phyloP scores from a whole-genome alignment of 345 rosid genomes.

The Acer yangbiense region DNA sequence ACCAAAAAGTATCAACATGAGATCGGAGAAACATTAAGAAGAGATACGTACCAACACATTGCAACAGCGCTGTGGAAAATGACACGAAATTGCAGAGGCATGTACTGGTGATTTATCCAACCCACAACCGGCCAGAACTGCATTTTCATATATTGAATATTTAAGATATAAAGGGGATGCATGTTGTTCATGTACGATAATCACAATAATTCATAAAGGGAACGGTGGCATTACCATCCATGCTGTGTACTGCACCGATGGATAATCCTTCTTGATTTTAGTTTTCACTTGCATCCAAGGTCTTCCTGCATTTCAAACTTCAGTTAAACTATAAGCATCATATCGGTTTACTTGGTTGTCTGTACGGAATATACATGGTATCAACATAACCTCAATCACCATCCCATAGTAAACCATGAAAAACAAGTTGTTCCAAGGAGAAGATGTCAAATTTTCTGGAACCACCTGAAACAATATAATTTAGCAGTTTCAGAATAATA shows the following conservation, averaged over 20 bases:
- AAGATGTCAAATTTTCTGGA: constrained; percentile 76
- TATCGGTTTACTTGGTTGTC: background rate
- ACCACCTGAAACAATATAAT: constrained; percentile 49
- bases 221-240: constrained; percentile 67
- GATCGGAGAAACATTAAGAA: background rate
- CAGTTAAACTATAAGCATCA: constrained; percentile 15
- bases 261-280: constrained; percentile 77
- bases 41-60: constrained; percentile 60
- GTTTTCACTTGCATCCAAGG: constrained; percentile 78
- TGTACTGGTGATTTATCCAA: constrained; percentile 84
- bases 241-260: constrained; percentile 63
- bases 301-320: constrained; percentile 59
- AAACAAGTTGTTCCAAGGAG: constrained; percentile 87
- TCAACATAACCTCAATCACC: constrained; percentile 63
- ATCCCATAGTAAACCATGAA: constrained; percentile 84
- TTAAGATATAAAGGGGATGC: background rate
- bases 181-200: constrained; percentile 10
- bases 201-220: background rate
- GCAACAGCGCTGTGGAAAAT: constrained; percentile 74
- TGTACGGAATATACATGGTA: background rate
- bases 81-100: constrained; percentile 86
- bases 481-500: constrained; percentile 12
- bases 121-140: constrained; percentile 94
- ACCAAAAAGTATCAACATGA: background rate
- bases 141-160: constrained; percentile 22